Evolutionary conservation across 2,329 filamentous ascomycete genomes (phyloP), one percentile per base, ranked within the genome.

Genomic region (Colletotrichum sp.): DNA sequence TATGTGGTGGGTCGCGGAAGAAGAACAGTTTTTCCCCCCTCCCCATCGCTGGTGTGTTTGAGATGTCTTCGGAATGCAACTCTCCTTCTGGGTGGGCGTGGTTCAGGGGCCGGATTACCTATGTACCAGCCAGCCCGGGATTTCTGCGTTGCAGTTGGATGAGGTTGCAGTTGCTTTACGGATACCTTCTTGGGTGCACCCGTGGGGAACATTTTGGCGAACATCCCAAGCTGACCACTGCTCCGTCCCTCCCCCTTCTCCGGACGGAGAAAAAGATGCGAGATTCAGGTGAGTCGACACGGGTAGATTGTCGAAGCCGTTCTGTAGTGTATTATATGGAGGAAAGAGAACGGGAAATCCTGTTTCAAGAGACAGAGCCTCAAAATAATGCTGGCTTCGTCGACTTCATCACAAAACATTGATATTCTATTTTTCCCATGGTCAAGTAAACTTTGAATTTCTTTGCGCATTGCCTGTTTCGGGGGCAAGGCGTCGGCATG

Each of bases 221-320:
- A 58, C 60, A 60, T 64, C 64, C 21, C 26, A 30, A 15, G 60
- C 60, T 21, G 28, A 32, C 34, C 38, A 18, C 32, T 73, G 15
- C 66, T 16, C 26, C 21, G 55, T 57, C 24, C 52, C 52, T 58
- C 55, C 68, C 32, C 55, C 55, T 58, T 28, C 68, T 52, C 43
- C 32, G 55, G 67, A 71, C 71, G 58, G 61, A 52, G 21, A 52
- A 67, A 60, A 26, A 48, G 34, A 75, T 75, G 74, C 74, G 64
- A 75, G 74, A 75, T 75, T 75, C 74, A 75, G 74, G 74, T 74
- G 74, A 73, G 74, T 32, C 73, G 65, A 52, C 58, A 32, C 74
- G 74, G 74, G 64, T 75, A 75, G 74, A 75, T 75, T 74, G 70
- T 75, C 74, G 74, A 75, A 58, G 26, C 34, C 18, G 28, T 32